Conservation (phyloP, 2,329 filamentous ascomycete genomes). For the Diaporthe helianthi region DNA sequence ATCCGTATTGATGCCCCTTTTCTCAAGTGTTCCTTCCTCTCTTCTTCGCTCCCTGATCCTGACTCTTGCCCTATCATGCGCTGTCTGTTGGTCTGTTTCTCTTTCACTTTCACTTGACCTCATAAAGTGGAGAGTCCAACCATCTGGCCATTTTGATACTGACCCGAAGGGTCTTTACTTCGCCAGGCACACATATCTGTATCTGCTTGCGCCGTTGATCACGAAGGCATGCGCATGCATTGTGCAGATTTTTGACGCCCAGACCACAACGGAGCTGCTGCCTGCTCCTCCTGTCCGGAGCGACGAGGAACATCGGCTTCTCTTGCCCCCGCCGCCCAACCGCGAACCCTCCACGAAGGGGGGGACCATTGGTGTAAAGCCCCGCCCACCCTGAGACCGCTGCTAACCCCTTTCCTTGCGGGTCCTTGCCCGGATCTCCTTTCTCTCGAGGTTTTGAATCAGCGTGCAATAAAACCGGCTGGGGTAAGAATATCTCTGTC, state of each 20-base stretch:
- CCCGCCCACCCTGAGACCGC: too few species aligned
- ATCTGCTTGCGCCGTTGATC: background rate
- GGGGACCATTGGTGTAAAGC: too few species aligned
- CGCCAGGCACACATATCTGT: background rate
- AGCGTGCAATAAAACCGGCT: background rate
- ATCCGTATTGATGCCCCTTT: background rate
- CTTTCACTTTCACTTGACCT: background rate
- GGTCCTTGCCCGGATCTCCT: too few species aligned
- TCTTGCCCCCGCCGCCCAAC: too few species aligned
- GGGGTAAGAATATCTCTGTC: too few species aligned
- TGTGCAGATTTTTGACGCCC: too few species aligned
- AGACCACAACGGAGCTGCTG: background rate
- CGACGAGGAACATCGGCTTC: too few species aligned
- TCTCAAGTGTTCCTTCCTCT: background rate
- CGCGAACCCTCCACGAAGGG: too few species aligned
- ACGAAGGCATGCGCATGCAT: too few species aligned
- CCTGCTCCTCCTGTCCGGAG: background rate
- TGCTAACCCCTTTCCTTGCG: too few species aligned
- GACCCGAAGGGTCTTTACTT: background rate
- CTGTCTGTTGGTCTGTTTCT: background rate
- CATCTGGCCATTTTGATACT: background rate
- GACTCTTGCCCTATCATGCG: background rate
- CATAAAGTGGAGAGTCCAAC: background rate
- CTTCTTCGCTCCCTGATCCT: background rate
- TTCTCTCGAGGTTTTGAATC: too few species aligned